Evolutionary conservation across 805 yeast species (phyloP).

Genomic region (Torulaspora franciscae): DNA sequence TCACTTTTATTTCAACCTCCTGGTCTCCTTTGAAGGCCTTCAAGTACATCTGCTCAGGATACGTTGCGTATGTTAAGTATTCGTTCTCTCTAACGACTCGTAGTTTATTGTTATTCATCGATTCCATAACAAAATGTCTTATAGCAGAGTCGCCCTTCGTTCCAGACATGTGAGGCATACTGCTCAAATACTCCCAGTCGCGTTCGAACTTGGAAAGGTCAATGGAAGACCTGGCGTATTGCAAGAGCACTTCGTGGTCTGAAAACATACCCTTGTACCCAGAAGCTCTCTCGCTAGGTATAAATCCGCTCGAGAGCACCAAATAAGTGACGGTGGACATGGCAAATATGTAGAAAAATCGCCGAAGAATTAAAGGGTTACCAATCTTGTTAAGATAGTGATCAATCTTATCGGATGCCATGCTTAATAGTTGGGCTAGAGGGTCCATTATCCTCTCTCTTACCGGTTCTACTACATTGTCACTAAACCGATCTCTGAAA

Average conservation of each 20-base stretch:
- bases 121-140: slow-evolving; percentile 58
- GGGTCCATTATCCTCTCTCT: slow-evolving; percentile 44
- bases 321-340: slow-evolving; percentile 56
- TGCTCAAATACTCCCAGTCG: slow-evolving; percentile 64
- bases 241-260: slow-evolving; percentile 50
- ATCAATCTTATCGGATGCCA: slow-evolving; percentile 46
- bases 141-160: slow-evolving; percentile 78
- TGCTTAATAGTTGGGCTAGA: slow-evolving; percentile 37
- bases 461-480: slow-evolving; percentile 39
- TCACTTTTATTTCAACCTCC: slow-evolving; percentile 28
- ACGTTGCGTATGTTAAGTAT: slow-evolving; percentile 56
- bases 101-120: slow-evolving; percentile 55
- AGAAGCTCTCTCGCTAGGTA: slow-evolving; percentile 41
- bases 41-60: slow-evolving; percentile 44
- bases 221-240: slow-evolving; percentile 47
- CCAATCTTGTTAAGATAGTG: slow-evolving; percentile 60
- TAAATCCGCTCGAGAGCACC: slow-evolving; percentile 52
- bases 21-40: slow-evolving; percentile 25
- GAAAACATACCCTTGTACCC: slow-evolving; percentile 55
- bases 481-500: slow-evolving; percentile 24
- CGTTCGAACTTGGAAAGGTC: slow-evolving; percentile 56
- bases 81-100: slow-evolving; percentile 39
- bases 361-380: slow-evolving; percentile 75
- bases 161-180: slow-evolving; percentile 85
- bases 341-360: slow-evolving; percentile 65